Evolutionary conservation across 768 basidiomycete genomes (phyloP).

Genomic region (Galerina sulciceps): DNA sequence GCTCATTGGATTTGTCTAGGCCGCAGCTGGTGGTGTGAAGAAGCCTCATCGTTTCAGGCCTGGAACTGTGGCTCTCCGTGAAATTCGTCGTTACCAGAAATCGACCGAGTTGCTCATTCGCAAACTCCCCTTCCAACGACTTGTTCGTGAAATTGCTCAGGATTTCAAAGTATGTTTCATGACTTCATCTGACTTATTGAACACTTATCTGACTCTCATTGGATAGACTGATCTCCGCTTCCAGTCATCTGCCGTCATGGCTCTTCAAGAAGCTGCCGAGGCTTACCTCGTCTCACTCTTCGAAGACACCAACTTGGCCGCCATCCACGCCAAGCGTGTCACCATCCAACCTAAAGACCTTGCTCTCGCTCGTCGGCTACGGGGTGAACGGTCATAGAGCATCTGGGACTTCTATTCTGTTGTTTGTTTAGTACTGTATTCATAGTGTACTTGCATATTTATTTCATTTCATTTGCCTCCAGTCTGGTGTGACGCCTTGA

Average conservation of each 20-base stretch:
- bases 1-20: slow-evolving; percentile 25
- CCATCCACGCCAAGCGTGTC: slow-evolving; percentile 86
- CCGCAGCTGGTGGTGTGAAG: slow-evolving; percentile 86
- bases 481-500: not conserved
- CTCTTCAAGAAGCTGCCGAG: slow-evolving; percentile 86
- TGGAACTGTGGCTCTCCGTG: slow-evolving; percentile 88
- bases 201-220: not conserved
- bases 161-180: slow-evolving; percentile 74
- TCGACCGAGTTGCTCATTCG: slow-evolving; percentile 86
- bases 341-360: slow-evolving; percentile 89
- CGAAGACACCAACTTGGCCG: slow-evolving; percentile 83
- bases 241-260: slow-evolving; percentile 90
- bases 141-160: slow-evolving; percentile 89
- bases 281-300: slow-evolving; percentile 80
- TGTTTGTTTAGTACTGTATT: slow-evolving; percentile 14
- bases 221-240: slow-evolving; percentile 78
- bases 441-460: slow-evolving; percentile 17
- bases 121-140: slow-evolving; percentile 89
- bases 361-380: slow-evolving; percentile 75
- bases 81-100: slow-evolving; percentile 89
- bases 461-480: slow-evolving; percentile 6
- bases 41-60: slow-evolving; percentile 88
- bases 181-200: slow-evolving; percentile 9
- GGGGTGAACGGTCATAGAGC: slow-evolving; percentile 73
- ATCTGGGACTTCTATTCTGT: slow-evolving; percentile 3